Evolutionary conservation across 768 basidiomycete species (phyloP), one percentile per base, ranked within the genome.

Genomic region (Clitopilus hobsonii): DNA sequence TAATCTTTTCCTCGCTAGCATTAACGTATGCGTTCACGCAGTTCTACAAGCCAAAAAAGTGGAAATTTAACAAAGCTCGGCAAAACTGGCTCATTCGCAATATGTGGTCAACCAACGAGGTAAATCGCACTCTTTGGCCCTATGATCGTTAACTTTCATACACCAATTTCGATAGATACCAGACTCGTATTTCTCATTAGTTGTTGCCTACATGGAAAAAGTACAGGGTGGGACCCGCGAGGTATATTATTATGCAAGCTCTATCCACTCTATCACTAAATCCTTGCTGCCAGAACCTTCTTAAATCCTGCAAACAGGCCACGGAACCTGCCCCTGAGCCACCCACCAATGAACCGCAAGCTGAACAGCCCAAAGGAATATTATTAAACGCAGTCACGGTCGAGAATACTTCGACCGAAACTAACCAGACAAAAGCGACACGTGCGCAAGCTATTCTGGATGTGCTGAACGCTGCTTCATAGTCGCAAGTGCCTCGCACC

Each of bases 41-140:
- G 54, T 78, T 77, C 60, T 71, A 74, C 51, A 69, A 70, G 36
- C 77, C 74, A 18, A 62, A 69, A 5, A 69, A 67, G 52, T 89
- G 87, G 88, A 89, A 88, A 60, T 89, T 89, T 63, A 84, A 84
- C 58, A 89, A 89, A 62, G 85, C 85, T 6, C 74, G 78, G 41
- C 87, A 89, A 62, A 89, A 88, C 60, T 89, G 87, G 88, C 69
- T 89, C 1, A 72, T 88, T 54, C 79, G 85, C 10, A 83, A 89
- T 58, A 57, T 84, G 8, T 89, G 82, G 81, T 81, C 79, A 1
- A 71, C 71, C 11, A 66, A 74, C 57, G 60, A 68, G 56, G 79
- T 79, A 57, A 71, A 18, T 51, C 29, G 26, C 1, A 20, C 30
- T 24, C n/a, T 13, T 16, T 6, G 14, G 48, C 48, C 23, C 48